phyloP scores from a whole-genome alignment of 768 basidiomycete species.

The Boletus sp. region DNA sequence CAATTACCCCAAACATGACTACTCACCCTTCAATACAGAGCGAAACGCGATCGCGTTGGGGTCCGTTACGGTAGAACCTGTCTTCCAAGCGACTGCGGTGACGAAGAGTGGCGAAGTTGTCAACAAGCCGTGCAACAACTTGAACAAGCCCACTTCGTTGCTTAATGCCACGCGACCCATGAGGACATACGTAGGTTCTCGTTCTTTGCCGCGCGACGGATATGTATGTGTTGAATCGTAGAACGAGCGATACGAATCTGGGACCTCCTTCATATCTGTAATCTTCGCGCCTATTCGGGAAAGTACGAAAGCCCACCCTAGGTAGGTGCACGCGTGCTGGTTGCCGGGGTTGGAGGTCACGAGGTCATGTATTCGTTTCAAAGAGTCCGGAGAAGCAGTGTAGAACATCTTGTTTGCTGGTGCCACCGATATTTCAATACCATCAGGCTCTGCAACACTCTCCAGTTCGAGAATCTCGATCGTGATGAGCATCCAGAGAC shows the following conservation, averaged over 20 bases:
- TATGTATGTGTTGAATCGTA: slow-evolving; percentile 50
- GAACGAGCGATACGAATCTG: slow-evolving; percentile 52
- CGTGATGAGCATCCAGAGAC: slow-evolving; percentile 75
- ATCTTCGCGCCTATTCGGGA: slow-evolving; percentile 54
- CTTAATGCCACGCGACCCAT: slow-evolving; percentile 59
- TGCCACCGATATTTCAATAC: slow-evolving; percentile 50
- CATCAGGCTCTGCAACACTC: slow-evolving; percentile 49
- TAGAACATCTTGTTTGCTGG: slow-evolving; percentile 52
- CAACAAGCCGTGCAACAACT: slow-evolving; percentile 52
- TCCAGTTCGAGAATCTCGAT: slow-evolving; percentile 82
- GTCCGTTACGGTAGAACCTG: slow-evolving; percentile 65
- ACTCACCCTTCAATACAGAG: slow-evolving; percentile 78
- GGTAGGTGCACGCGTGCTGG: slow-evolving; percentile 66
- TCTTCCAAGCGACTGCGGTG: slow-evolving; percentile 64
- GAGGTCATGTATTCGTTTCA: slow-evolving; percentile 65
- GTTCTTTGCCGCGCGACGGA: slow-evolving; percentile 46
- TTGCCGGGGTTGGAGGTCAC: slow-evolving; percentile 56
- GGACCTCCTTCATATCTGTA: slow-evolving; percentile 46
- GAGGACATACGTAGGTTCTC: slow-evolving; percentile 51
- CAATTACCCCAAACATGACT: background rate
- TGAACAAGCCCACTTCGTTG: slow-evolving; percentile 59
- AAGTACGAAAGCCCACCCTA: slow-evolving; percentile 85
- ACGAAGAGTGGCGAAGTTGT: slow-evolving; percentile 76
- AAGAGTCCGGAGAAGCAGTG: slow-evolving; percentile 55
- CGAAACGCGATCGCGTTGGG: slow-evolving; percentile 78